Percentiles rank a stretch among this genome's conserved stretches.
These are phyloP conservation scores for Musa troglodytarum DNA, from an alignment of 176 grass and related monocot species.

Conservation along the genomic window DNA sequence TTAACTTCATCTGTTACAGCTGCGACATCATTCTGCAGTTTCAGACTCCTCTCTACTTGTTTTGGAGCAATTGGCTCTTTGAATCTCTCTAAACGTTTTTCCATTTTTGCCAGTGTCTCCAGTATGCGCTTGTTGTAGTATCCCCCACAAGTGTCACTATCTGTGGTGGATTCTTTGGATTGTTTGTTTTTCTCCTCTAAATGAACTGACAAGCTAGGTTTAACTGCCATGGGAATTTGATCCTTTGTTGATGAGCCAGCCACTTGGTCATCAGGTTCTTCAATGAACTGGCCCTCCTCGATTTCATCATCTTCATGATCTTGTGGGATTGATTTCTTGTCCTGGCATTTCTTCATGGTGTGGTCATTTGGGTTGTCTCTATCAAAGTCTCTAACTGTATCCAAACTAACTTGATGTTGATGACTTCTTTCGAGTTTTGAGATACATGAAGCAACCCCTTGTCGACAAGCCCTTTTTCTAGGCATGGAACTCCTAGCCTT, in stretches of 20 bases:
- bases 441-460: background rate
- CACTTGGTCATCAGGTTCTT: conserved; percentile 22
- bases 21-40: conserved; percentile 11
- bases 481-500: background rate
- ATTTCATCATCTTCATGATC: conserved; percentile 39
- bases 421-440: background rate
- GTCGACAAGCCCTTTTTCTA: background rate
- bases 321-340: conserved; percentile 4
- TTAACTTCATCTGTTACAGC: conserved; percentile 32
- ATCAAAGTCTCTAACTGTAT: background rate
- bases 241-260: conserved; percentile 18
- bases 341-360: conserved; percentile 10
- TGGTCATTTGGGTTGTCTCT: background rate
- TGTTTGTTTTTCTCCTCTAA: conserved; percentile 7
- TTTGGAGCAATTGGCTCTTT: conserved; percentile 35
- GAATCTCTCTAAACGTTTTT: conserved; percentile 81
- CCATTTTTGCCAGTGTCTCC: conserved; percentile 63
- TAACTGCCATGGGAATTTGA: conserved; percentile 24
- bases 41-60: conserved; percentile 23
- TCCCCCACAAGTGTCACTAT: conserved; percentile 19
- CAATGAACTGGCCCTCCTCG: conserved; percentile 60
- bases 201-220: conserved; percentile 18
- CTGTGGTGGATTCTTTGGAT: conserved; percentile 21
- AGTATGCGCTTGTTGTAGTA: conserved; percentile 37
- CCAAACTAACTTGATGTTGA: background rate